These are phyloP conservation scores for Sicyos baderoa DNA, from an alignment of 306 rosid genomes.

Conservation along the genomic window DNA sequence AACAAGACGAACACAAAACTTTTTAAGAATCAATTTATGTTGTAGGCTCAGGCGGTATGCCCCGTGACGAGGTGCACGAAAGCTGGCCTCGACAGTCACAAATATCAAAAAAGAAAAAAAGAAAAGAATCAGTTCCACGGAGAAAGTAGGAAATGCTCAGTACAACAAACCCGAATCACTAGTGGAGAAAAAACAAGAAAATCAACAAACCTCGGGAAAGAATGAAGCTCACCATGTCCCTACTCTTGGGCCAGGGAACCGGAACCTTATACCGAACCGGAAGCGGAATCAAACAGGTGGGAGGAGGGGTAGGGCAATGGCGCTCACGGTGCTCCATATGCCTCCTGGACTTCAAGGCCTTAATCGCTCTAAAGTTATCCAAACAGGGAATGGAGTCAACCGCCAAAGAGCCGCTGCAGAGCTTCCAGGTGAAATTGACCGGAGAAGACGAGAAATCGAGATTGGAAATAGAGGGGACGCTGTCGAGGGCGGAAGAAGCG, in stretches of 20 bases:
- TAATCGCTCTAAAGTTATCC: slow-evolving; percentile 64
- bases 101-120: too few relatives aligned
- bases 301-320: slow-evolving; percentile 56
- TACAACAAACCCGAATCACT: neutral
- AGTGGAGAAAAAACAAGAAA: neutral
- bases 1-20: slow-evolving; percentile 1
- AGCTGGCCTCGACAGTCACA: too few relatives aligned
- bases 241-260: slow-evolving; percentile 88
- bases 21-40: too few relatives aligned
- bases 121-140: too few relatives aligned
- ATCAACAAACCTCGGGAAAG: slow-evolving; percentile 46
- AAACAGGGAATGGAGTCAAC: slow-evolving; percentile 76
- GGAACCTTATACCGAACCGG: slow-evolving; percentile 59
- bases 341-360: slow-evolving; percentile 53
- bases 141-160: too few relatives aligned
- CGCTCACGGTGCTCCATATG: slow-evolving; percentile 97
- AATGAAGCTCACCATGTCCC: slow-evolving; percentile 97
- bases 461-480: neutral
- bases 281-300: slow-evolving; percentile 56
- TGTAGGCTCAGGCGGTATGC: too few relatives aligned
- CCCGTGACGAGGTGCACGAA: too few relatives aligned
- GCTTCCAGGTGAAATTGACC: slow-evolving; percentile 38
- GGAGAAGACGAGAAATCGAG: neutral
- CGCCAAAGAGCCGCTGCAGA: slow-evolving; percentile 40
- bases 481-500: neutral